Evolutionary conservation across 1,139 yeast species (phyloP).

Genomic region (Yamadazyma triangularis): DNA sequence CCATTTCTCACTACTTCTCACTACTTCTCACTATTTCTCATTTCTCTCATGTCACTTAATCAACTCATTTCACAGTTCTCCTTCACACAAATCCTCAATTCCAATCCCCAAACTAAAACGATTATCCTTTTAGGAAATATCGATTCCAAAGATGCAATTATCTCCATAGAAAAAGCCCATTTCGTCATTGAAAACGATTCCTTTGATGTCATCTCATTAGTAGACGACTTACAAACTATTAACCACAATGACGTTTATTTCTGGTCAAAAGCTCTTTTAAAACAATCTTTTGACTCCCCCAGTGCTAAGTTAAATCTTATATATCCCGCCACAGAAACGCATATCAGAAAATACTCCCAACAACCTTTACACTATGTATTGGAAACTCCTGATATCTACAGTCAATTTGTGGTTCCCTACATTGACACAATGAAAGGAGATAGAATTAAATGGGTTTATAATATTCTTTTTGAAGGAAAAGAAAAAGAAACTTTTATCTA

Average conservation of each 20-base stretch:
- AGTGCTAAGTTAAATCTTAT: conserved; percentile 72
- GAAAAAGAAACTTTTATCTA: conserved; percentile 76
- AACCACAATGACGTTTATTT: conserved; percentile 77
- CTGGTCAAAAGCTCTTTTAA: conserved; percentile 64
- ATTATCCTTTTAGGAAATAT: conserved; percentile 66
- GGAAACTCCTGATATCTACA: conserved; percentile 81
- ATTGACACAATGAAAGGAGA: conserved; percentile 73
- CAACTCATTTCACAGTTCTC: conserved; percentile 33
- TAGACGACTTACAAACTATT: conserved; percentile 38
- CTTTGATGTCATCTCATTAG: conserved; percentile 14
- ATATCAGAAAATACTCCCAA: conserved; percentile 65
- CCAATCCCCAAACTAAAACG: conserved; percentile 63
- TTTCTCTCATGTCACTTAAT: too few relatives aligned
- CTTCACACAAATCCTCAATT: conserved; percentile 37
- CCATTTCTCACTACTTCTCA: too few relatives aligned
- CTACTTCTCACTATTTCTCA: too few relatives aligned
- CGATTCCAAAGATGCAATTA: conserved; percentile 56
- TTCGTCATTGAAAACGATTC: conserved; percentile 31
- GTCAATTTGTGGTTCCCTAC: conserved; percentile 62
- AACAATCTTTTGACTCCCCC: conserved; percentile 48
- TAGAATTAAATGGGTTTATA: conserved; percentile 84
- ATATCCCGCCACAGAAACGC: conserved; percentile 87
- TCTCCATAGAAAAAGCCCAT: conserved; percentile 69
- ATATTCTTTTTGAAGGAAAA: conserved; percentile 75
- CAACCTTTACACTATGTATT: conserved; percentile 56